Evolutionary conservation across 176 grass and related monocot genomes (phyloP).

Genomic region (Triticum urartu): DNA sequence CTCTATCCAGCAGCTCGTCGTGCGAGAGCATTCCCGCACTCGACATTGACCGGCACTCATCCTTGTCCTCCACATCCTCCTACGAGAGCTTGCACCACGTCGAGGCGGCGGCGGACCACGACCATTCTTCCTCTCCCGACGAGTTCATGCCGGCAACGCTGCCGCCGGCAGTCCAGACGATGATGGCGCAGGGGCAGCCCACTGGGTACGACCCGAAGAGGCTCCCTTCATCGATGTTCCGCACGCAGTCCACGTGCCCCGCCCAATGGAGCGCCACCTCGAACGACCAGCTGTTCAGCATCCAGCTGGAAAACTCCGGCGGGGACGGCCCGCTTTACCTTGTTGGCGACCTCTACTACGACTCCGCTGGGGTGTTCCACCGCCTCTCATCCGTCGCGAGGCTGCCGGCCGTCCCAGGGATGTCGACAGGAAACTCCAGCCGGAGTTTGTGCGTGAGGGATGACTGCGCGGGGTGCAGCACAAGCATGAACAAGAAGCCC

Average conservation of each 20-base stretch:
- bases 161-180: constrained; percentile 28
- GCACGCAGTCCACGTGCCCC: constrained; percentile 17
- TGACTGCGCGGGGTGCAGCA: constrained; percentile 14
- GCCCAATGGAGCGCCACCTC: constrained; percentile 39
- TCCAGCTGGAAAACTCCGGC: constrained; percentile 22
- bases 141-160: neutral
- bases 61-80: constrained; percentile 15
- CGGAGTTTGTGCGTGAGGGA: neutral
- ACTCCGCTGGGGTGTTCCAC: constrained; percentile 13
- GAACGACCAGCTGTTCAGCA: constrained; percentile 48
- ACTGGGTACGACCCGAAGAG: constrained; percentile 20
- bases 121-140: neutral
- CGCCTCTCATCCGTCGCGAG: neutral
- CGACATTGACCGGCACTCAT: neutral
- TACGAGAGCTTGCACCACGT: constrained; percentile 42
- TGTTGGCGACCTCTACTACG: constrained; percentile 33
- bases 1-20: constrained; percentile 12
- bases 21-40: constrained; percentile 33
- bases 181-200: constrained; percentile 7
- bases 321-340: neutral
- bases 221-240: constrained; percentile 42
- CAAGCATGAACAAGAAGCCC: constrained; percentile 18
- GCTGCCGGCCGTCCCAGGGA: neutral
- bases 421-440: neutral
- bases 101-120: neutral